Base-by-base conservation (phyloP, 2,329 filamentous ascomycete species). In the Ustulina deusta region DNA sequence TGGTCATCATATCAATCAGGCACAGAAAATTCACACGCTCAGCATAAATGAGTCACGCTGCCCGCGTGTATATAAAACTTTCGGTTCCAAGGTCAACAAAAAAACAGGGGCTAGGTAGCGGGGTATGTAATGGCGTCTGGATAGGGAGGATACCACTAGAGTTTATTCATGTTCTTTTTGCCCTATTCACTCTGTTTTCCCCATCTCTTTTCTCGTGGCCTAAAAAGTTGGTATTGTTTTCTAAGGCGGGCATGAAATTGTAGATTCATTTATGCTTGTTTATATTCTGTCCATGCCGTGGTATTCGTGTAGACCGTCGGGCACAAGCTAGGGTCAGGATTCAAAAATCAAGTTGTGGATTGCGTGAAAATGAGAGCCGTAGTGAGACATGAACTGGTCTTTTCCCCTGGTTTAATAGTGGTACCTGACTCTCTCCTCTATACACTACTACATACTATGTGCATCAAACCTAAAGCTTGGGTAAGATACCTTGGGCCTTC, bases 61-160 rank as follows among this genome's bases (percentile, higher is more conserved):
- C 61, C 44, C 61, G 63, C 61, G 71, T 66, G 65, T 72, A 65
- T 66, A 72, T 69, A 65, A 64, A 66, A 61, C 49, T 40, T 68
- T 65, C 48, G 64, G 69, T 66, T 72, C 64, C 29, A 46, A 40
- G 38, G 51, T 57, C 25, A 58, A 64, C 6, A 48, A 68, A 65
- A n/a, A 71, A 55, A 25, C 25, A 46, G 60, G 38, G 48, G 49
- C 36, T 56, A 55, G 56, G 44, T 46, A 65, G 66, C 67, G 66
- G 66, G 69, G 59, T 70, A 68, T 59, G 66, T 22, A 69, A 74
- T 64, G 75, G 74, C 79, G 78, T 80, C 74, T 76, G 73, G 74
- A 74, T 69, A 71, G 70, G 75, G 74, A 75, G 74, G 74, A 81
- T 81, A 81, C 80, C 79, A 80, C 74, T 79, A 78, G 79, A 79